Conservation (phyloP, 1,284 basidiomycete species). For the Bondarzewia mesenterica region DNA sequence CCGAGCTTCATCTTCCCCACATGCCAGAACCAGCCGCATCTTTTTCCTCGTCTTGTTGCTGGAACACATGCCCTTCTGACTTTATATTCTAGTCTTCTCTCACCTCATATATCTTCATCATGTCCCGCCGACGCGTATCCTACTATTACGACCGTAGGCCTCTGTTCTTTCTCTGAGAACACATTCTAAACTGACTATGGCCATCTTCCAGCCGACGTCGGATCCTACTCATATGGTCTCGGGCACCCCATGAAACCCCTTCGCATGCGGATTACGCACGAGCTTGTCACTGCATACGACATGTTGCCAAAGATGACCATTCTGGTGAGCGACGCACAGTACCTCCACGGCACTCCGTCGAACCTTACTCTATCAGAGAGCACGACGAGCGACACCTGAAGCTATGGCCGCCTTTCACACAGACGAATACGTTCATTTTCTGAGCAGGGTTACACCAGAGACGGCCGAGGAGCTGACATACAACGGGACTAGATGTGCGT, state of each 20-base stretch:
- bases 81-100: too few species aligned
- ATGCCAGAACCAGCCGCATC: too few species aligned
- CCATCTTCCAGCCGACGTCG: constrained; percentile 56
- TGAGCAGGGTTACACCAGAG: constrained; percentile 84
- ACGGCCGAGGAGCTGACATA: constrained; percentile 79
- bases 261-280: constrained; percentile 88
- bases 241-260: constrained; percentile 96
- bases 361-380: constrained; percentile 41
- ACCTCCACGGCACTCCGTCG: background rate
- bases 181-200: constrained; percentile 1
- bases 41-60: too few species aligned
- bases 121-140: constrained; percentile 45
- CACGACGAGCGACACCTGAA: constrained; percentile 74
- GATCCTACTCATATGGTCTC: constrained; percentile 79
- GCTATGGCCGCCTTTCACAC: constrained; percentile 93
- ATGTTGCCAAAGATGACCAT: constrained; percentile 91
- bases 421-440: constrained; percentile 94
- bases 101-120: too few species aligned
- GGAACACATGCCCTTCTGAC: too few species aligned
- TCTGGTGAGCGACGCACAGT: constrained; percentile 44
- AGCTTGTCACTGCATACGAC: constrained; percentile 84
- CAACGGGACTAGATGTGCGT: constrained; percentile 76
- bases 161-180: background rate
- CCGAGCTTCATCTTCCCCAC: too few species aligned
- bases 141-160: constrained; percentile 53